Conservation (phyloP, 306 rosid species). For the Citrullus colocynthis region DNA sequence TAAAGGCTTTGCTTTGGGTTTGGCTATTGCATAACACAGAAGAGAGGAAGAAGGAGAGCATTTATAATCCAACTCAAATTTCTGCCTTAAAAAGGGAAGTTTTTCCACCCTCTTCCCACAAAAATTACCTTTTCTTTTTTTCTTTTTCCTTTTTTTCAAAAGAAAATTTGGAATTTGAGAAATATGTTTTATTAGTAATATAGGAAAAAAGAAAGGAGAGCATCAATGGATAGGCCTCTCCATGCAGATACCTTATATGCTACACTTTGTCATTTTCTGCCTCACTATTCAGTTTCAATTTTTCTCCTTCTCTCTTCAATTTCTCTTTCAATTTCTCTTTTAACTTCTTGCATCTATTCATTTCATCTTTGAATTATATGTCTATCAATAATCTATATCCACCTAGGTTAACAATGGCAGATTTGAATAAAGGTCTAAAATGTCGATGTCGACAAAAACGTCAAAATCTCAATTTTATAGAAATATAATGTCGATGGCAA, state of each 20-base stretch:
- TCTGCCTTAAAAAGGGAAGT: neutral
- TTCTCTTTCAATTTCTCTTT: neutral
- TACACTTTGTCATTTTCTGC: neutral
- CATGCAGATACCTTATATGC: neutral
- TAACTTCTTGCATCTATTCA: too few species aligned
- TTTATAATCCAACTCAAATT: neutral
- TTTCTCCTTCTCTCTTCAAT: neutral
- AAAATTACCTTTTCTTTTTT: neutral
- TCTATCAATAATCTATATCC: too few species aligned
- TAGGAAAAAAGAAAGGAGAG: neutral
- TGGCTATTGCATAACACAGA: neutral
- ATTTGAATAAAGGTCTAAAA: too few species aligned
- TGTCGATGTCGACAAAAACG: too few species aligned
- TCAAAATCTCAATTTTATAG: too few species aligned
- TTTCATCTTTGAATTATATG: too few species aligned
- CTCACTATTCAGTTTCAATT: neutral
- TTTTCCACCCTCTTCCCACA: neutral
- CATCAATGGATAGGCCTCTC: neutral
- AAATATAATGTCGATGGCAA: neutral
- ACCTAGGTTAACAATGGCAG: too few species aligned
- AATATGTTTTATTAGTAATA: neutral
- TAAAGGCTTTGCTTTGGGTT: neutral
- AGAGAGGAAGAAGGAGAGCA: neutral
- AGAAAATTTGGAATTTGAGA: neutral
- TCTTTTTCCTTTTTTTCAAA: neutral